These are phyloP conservation scores for Dryadomyces quercivorus DNA, from an alignment of 2,329 filamentous ascomycete species.

Conservation along the genomic window DNA sequence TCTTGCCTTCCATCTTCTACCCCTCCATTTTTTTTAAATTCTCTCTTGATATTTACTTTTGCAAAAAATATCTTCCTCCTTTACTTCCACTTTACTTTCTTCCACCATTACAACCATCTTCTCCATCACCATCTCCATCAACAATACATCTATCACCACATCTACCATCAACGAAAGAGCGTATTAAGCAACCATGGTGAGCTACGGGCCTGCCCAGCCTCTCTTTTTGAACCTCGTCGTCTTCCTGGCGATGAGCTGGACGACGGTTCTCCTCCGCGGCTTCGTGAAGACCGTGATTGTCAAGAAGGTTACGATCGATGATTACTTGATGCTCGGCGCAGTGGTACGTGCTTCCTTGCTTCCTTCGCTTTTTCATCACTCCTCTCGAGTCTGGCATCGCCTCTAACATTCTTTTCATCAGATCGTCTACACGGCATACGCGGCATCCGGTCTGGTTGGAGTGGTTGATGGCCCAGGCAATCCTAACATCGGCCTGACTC, in stretches of 20 bases:
- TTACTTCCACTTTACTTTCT: too few species aligned
- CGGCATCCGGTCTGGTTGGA: constrained; percentile 20
- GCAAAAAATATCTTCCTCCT: too few species aligned
- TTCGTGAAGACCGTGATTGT: constrained; percentile 32
- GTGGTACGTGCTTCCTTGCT: constrained; percentile 20
- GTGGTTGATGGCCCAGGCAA: constrained; percentile 20
- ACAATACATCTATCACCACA: not conserved
- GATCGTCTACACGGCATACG: constrained; percentile 23
- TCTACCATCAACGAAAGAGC: not conserved
- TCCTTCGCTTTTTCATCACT: too few species aligned
- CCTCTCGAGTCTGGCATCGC: too few species aligned
- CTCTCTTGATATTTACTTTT: too few species aligned
- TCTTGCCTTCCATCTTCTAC: not conserved
- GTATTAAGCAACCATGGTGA: not conserved
- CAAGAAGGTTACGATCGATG: constrained; percentile 30
- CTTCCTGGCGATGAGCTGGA: constrained; percentile 13
- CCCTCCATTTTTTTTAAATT: too few species aligned
- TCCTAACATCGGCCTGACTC: constrained; percentile 12
- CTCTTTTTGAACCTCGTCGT: constrained; percentile 8
- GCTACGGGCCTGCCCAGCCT: constrained; percentile 7
- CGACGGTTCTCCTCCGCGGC: constrained; percentile 27
- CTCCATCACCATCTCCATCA: not conserved
- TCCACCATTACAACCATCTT: too few species aligned
- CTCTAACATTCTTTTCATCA: constrained; percentile 7
- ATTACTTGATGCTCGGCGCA: constrained; percentile 33